Base-by-base conservation (phyloP, 2,329 filamentous ascomycete genomes). In the Byssoonygena ceratinophila region DNA sequence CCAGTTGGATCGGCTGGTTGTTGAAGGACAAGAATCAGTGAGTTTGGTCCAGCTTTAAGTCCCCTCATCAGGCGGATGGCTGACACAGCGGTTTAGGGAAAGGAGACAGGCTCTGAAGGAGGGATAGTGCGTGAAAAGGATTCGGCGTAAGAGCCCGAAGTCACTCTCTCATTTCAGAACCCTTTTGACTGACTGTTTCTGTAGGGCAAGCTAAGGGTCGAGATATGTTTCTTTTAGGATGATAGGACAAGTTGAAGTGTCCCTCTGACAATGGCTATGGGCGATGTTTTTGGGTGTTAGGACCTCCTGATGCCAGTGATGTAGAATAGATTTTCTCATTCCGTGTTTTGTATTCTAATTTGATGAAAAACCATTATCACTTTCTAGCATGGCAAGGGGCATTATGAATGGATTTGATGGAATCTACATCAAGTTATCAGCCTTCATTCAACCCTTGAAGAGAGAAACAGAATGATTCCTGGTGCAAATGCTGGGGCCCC, bases 1-100 rank as follows among this genome's bases (percentile, higher is more conserved):
- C 74, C 86, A 96, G 71, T 70, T 94, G 57, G 90, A 97, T 66
- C 79, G 82, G 64, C 78, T 98, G 70, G 92, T 98, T 12, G 87
- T 98, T 0, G 92, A 98, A 71, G 86, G 86, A 16, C 84, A 87
- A 54, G 84, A 87, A 68, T 81, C 84, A 62, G 84, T 87, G 77
- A 59, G 79, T 72, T 55, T 25, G 9, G 9, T 7, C n/a, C n/a
- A n/a, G n/a, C n/a, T n/a, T n/a, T n/a, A n/a, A n/a, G n/a, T n/a
- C n/a, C n/a, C n/a, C n/a, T n/a, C n/a, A n/a, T n/a, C n/a, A n/a
- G n/a, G n/a, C n/a, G n/a, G n/a, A n/a, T n/a, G n/a, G n/a, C 27
- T 51, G 31, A 51, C 49, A 37, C 2, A 16, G 12, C 34, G 46
- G 47, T 23, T 34, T 52, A 82, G 81, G 85, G 85, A 59, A 87